Evolutionary conservation across 495 filamentous ascomycete genomes (phyloP).

Genomic region (Talaromyces stipitatus): DNA sequence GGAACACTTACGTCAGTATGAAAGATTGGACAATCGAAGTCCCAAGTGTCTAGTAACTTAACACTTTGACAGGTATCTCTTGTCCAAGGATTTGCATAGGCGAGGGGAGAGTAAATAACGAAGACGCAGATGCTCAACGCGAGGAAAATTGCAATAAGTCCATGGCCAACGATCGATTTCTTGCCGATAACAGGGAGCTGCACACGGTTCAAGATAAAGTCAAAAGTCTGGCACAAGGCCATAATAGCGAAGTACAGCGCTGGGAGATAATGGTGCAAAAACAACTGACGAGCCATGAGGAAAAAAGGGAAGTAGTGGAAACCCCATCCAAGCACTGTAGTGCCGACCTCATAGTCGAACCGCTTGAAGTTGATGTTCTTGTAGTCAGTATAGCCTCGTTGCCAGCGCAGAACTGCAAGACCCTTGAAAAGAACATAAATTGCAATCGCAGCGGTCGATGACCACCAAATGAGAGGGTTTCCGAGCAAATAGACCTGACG

Average conservation of each 20-base stretch:
- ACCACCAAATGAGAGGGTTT: conserved; percentile 95
- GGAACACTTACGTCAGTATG: conserved; percentile 68
- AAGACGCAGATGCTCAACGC: conserved; percentile 68
- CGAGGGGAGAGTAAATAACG: conserved; percentile 72
- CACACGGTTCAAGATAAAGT: conserved; percentile 70
- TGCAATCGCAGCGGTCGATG: conserved; percentile 70
- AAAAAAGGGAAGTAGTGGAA: conserved; percentile 98
- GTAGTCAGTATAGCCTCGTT: conserved; percentile 86
- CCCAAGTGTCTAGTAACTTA: conserved; percentile 85
- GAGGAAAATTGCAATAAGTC: conserved; percentile 61
- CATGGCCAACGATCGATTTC: conserved; percentile 64
- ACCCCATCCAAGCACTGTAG: conserved; percentile 83
- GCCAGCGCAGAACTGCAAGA: conserved; percentile 85
- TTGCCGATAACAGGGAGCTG: conserved; percentile 57
- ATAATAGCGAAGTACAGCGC: conserved; percentile 94
- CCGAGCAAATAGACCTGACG: conserved; percentile 95
- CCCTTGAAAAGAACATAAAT: conserved; percentile 80
- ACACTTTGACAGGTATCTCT: conserved; percentile 73
- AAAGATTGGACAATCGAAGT: conserved; percentile 96
- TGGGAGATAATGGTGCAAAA: conserved; percentile 95
- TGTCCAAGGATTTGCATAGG: conserved; percentile 94
- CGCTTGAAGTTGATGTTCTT: conserved; percentile 73
- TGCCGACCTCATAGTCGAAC: conserved; percentile 95
- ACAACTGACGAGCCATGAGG: conserved; percentile 95
- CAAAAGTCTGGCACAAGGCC: conserved; percentile 77